Evolutionary conservation across 805 yeast genomes (phyloP), one percentile per base, ranked within the genome.

Genomic region (Teunomyces kruisii): DNA sequence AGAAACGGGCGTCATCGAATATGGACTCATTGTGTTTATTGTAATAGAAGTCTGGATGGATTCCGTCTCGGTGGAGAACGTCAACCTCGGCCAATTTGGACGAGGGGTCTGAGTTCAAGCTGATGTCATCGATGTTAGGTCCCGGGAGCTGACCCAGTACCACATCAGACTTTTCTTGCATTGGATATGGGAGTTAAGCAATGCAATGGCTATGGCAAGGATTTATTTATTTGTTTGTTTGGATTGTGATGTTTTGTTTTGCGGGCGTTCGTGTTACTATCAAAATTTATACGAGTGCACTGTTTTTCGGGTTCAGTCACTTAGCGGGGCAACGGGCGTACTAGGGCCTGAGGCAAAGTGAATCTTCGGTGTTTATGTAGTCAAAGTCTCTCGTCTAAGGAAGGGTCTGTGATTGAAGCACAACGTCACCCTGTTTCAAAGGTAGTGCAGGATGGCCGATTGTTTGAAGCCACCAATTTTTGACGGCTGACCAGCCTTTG

Each of bases 21-120:
- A 67, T 58, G 24, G 65, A 51, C 46, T 72, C 76, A 40, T 64
- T 52, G 51, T 70, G 75, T 22, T 55, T 54, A 54, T 66, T 64
- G 55, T 70, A 69, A 9, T 42, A 46, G 51, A 57, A 67, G 22
- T 58, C 59, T 3, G 60, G 50, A 29, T 54, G 56, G 14, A 57
- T 27, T 8, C 28, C 27, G 14, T 29, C 32, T 4, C 15, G 38
- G 27, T 35, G 28, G 28, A 35, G 38, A 12, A 19, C 38, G 28
- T 35, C 28, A 19, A 9, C 16, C 12, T 17, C n/a, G 15, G 38
- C 22, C 16, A 15, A n/a, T 10, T 14, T 24, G 22, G 38, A 19
- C 12, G 38, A 17, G 13, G 27, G 26, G 13, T 35, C 38, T 6
- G 38, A 35, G 38, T 35, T 24, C 17, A 35, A 35, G 28, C 38